Conservation (phyloP, 2,329 filamentous ascomycete species). For the Furcasterigmium furcatum region DNA sequence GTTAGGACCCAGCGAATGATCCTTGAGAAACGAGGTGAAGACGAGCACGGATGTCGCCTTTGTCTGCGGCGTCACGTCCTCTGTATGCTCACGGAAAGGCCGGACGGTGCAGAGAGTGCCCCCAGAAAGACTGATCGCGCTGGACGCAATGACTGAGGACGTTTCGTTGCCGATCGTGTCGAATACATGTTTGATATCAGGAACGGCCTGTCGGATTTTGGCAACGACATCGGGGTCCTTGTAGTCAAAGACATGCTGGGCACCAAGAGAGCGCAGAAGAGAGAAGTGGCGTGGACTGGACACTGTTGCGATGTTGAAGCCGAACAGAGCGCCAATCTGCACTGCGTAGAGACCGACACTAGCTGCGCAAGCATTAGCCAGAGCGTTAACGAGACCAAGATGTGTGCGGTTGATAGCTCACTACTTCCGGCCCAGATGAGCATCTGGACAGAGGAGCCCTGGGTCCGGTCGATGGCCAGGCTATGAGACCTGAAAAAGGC, state of each 20-base stretch:
- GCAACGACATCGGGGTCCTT: neutral
- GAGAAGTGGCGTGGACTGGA: neutral
- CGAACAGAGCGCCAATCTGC: neutral
- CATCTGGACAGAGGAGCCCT: conserved; percentile 14
- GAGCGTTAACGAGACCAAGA: neutral
- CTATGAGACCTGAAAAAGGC: conserved; percentile 32
- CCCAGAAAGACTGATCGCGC: neutral
- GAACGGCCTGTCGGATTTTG: neutral
- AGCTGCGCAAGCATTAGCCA: neutral
- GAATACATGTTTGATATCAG: neutral
- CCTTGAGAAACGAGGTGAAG: neutral
- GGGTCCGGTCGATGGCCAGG: conserved; percentile 23
- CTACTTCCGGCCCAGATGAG: conserved; percentile 42
- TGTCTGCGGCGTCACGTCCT: neutral
- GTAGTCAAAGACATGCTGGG: neutral
- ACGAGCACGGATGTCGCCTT: neutral
- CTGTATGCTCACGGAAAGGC: neutral
- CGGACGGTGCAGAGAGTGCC: neutral
- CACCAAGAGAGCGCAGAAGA: neutral
- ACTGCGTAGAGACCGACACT: neutral
- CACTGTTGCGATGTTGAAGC: neutral
- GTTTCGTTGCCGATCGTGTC: neutral
- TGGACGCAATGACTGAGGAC: neutral
- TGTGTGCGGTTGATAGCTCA: conserved; percentile 14
- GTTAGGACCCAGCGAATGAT: neutral